A percentile compares a stretch with the other conserved stretches of the same genome.
phyloP scores from a whole-genome alignment of 2,329 filamentous ascomycete species.

The Epicoccum sorghinum region DNA sequence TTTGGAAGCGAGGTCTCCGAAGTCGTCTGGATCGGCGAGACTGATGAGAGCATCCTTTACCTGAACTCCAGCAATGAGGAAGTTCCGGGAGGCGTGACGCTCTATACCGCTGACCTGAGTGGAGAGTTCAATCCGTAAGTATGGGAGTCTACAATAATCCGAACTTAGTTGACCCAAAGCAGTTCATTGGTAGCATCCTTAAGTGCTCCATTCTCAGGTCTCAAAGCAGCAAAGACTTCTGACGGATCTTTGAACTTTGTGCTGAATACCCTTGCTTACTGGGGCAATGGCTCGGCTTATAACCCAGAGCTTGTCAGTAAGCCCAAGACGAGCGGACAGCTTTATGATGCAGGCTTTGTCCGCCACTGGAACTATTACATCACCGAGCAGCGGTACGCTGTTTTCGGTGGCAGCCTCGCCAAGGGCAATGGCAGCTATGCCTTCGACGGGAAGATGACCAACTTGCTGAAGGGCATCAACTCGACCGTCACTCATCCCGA shows the following conservation, averaged over 20 bases:
- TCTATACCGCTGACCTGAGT: constrained; percentile 43
- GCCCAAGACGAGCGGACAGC: constrained; percentile 66
- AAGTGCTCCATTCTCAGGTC: constrained; percentile 55
- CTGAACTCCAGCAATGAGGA: constrained; percentile 68
- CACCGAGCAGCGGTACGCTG: constrained; percentile 69
- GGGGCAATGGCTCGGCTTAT: constrained; percentile 70
- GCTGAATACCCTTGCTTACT: constrained; percentile 65
- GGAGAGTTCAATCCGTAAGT: constrained; percentile 35
- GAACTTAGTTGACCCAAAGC: background rate
- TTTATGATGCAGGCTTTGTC: constrained; percentile 77
- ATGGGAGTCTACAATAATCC: background rate
- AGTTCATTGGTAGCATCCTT: constrained; percentile 46
- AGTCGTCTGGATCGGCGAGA: constrained; percentile 42
- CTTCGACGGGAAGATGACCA: constrained; percentile 42
- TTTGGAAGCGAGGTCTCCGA: constrained; percentile 42
- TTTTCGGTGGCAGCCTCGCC: constrained; percentile 72
- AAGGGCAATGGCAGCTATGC: constrained; percentile 40
- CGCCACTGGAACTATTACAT: constrained; percentile 83
- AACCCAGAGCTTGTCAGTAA: constrained; percentile 66
- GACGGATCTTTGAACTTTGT: constrained; percentile 54
- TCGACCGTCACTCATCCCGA: constrained; percentile 60
- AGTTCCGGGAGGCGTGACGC: constrained; percentile 41
- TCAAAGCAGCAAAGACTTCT: constrained; percentile 53
- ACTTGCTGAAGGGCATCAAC: constrained; percentile 68
- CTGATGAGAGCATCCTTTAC: constrained; percentile 63